Conservation (phyloP, 2,329 filamentous ascomycete species). For the Beauveria caledonica region DNA sequence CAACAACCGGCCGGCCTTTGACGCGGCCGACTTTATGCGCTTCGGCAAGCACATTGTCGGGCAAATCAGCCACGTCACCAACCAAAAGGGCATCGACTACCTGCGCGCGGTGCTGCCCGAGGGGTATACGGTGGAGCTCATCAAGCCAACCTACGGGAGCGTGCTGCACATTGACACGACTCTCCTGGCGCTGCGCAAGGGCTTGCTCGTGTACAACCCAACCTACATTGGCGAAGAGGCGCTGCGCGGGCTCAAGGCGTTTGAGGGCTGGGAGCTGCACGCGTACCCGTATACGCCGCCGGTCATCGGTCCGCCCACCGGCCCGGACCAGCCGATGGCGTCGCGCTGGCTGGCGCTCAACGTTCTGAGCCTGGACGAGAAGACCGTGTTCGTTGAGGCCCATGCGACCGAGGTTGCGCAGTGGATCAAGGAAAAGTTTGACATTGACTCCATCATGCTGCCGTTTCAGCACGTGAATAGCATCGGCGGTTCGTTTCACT, state of each 20-base stretch:
- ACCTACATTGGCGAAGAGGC: constrained; percentile 17
- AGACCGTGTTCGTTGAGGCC: constrained; percentile 20
- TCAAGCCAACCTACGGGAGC: constrained; percentile 15
- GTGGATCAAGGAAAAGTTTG: constrained; percentile 14
- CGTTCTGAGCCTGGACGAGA: constrained; percentile 20
- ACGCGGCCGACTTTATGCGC: constrained; percentile 8
- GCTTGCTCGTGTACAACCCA: constrained; percentile 21
- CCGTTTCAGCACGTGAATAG: constrained; percentile 25
- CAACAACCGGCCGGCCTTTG: constrained; percentile 6
- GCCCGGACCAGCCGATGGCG: constrained; percentile 21
- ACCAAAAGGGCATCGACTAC: constrained; percentile 4
- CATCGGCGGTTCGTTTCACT: constrained; percentile 26
- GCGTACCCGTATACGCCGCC: constrained; percentile 18
- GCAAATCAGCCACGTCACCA: constrained; percentile 5
- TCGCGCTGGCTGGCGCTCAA: constrained; percentile 22
- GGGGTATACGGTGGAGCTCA: constrained; percentile 22
- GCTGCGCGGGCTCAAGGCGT: constrained; percentile 18
- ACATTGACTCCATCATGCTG: constrained; percentile 14
- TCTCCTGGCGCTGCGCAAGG: constrained; percentile 21
- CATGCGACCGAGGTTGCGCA: constrained; percentile 15
- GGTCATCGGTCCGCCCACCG: not conserved
- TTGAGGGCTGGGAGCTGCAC: constrained; percentile 21
- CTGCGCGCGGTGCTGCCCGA: not conserved
- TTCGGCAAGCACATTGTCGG: constrained; percentile 3
- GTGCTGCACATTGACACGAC: constrained; percentile 27